Evolutionary conservation across 2,329 filamentous ascomycete genomes (phyloP).

Genomic region (Berkeleyomyces rouxiae): DNA sequence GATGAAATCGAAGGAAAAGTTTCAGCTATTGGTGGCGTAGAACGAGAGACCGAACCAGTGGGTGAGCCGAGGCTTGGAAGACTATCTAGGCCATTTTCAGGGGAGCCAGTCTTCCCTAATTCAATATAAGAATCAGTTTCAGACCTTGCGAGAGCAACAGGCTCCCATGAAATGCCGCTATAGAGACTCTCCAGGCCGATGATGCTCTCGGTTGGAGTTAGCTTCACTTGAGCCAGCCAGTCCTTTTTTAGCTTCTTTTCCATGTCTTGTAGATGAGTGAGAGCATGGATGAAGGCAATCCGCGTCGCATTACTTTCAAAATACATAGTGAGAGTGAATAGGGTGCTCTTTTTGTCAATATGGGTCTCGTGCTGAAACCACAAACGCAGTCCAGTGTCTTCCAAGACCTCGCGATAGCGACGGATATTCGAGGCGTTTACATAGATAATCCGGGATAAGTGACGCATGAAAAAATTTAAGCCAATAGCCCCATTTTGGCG

Average conservation of each 20-base stretch:
- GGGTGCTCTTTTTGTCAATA: background rate
- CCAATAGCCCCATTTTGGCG: background rate
- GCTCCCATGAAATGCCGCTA: background rate
- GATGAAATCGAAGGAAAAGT: background rate
- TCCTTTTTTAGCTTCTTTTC: background rate
- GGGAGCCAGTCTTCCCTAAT: background rate
- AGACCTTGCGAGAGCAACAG: background rate
- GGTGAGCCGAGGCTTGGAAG: background rate
- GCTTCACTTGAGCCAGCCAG: background rate
- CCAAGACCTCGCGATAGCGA: background rate
- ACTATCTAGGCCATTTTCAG: background rate
- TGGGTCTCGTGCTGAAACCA: background rate
- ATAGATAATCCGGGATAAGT: conserved; percentile 8
- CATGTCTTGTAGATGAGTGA: background rate
- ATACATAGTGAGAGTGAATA: background rate
- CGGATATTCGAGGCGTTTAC: background rate
- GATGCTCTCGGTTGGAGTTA: background rate
- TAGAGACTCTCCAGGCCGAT: background rate
- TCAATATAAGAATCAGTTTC: background rate
- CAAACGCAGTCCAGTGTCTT: background rate
- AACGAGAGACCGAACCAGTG: background rate
- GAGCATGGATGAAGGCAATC: background rate
- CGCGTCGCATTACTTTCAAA: background rate
- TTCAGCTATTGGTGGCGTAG: background rate
- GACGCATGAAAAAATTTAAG: conserved; percentile 6